A percentile compares a stretch with the other conserved stretches of the same genome.
Evolutionary conservation across 208 protist genomes (phyloP).

Genomic region (Dictyostelium gargantuum): DNA sequence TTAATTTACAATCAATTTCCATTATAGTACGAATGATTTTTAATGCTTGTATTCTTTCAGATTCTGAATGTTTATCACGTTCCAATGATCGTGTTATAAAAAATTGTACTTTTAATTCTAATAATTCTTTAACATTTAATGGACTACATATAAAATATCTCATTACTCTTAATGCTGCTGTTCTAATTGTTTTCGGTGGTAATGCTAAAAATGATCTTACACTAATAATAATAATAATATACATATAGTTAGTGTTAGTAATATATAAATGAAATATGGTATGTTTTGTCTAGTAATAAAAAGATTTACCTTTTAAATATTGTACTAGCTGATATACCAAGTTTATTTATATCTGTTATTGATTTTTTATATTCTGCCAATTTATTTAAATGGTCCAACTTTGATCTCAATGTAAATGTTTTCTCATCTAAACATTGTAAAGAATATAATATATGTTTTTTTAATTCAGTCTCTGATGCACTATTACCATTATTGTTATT

Average conservation of each 20-base stretch:
- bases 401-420: constrained; percentile 1
- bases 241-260: too few relatives aligned
- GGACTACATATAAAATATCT: constrained; percentile 40
- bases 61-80: constrained; percentile 59
- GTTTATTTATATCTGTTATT: constrained; percentile 6
- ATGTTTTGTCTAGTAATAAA: not conserved
- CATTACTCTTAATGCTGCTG: constrained; percentile 22
- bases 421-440: constrained; percentile 34
- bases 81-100: constrained; percentile 59
- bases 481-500: not conserved
- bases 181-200: constrained; percentile 66
- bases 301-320: constrained; percentile 40
- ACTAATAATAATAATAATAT: not conserved
- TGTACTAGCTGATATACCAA: not conserved
- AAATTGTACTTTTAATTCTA: constrained; percentile 22
- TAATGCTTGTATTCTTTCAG: constrained; percentile 56
- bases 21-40: constrained; percentile 55
- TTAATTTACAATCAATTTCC: constrained; percentile 33
- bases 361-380: constrained; percentile 33
- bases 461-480: not conserved
- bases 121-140: not conserved
- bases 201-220: constrained; percentile 44
- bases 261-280: not conserved
- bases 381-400: constrained; percentile 44
- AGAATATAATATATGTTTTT: not conserved